Evolutionary conservation across 768 basidiomycete genomes (phyloP).

Genomic region (Boletus rubroflammeus): DNA sequence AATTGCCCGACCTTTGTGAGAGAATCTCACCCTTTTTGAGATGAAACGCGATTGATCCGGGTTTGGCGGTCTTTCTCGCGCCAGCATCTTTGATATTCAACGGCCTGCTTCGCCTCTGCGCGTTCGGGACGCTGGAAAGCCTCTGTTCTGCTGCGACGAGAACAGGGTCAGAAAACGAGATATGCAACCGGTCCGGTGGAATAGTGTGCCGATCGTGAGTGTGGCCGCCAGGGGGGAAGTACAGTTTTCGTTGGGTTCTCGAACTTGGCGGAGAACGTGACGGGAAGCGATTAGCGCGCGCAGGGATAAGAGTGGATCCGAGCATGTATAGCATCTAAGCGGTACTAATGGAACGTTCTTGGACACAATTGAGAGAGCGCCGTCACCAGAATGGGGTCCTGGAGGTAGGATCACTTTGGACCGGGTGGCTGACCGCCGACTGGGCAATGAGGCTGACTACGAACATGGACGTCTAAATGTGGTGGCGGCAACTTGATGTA

Average conservation of each 20-base stretch:
- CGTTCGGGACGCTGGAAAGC: constrained; percentile 1
- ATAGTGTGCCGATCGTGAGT: constrained; percentile 9
- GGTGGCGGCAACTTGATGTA: too few species aligned
- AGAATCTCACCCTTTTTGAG: background rate
- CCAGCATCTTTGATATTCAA: background rate
- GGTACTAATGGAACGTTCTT: constrained; percentile 4
- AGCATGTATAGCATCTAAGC: constrained; percentile 11
- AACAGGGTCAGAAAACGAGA: constrained; percentile 24
- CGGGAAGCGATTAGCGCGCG: background rate
- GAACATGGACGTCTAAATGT: background rate
- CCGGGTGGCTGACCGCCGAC: constrained; percentile 10
- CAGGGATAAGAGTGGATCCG: constrained; percentile 4
- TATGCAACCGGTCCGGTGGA: constrained; percentile 13
- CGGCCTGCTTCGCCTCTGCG: background rate
- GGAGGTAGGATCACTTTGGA: background rate
- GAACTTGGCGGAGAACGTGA: background rate
- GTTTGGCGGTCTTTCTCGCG: background rate
- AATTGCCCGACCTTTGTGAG: background rate
- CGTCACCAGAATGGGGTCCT: background rate
- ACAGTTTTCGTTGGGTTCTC: constrained; percentile 1
- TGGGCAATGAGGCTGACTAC: constrained; percentile 12
- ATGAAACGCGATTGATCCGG: background rate
- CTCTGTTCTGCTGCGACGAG: constrained; percentile 18
- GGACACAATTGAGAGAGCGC: background rate
- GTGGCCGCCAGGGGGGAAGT: constrained; percentile 13